Conservation (phyloP, 306 rosid species). For the Betula pendula region DNA sequence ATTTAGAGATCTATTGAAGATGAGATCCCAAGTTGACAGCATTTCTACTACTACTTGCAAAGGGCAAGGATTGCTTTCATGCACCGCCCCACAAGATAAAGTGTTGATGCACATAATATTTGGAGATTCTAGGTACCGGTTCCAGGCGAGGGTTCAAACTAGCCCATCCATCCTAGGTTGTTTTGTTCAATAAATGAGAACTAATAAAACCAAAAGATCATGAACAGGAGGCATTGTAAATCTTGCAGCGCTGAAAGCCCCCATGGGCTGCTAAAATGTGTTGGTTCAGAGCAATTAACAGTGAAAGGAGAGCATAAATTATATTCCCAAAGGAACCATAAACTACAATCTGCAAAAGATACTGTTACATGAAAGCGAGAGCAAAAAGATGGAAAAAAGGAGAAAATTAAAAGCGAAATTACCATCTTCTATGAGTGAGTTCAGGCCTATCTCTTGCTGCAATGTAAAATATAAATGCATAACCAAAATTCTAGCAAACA, state of each 20-base stretch:
- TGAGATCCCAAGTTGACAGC: neutral
- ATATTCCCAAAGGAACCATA: neutral
- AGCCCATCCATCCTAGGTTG: slow-evolving; percentile 2
- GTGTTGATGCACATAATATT: neutral
- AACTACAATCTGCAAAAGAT: neutral
- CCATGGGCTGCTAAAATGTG: slow-evolving; percentile 2
- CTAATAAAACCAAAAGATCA: neutral
- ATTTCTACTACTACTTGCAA: neutral
- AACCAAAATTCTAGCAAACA: too few relatives aligned
- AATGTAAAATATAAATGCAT: too few relatives aligned
- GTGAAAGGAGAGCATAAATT: neutral
- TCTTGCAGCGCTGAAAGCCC: neutral
- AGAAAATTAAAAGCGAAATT: neutral
- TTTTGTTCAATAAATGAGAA: neutral
- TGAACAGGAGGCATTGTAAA: neutral
- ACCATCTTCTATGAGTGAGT: too few relatives aligned
- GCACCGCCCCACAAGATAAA: neutral
- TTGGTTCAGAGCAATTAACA: neutral
- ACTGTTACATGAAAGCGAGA: neutral
- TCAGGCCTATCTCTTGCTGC: too few relatives aligned
- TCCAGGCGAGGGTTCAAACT: neutral
- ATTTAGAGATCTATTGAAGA: neutral
- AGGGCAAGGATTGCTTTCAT: neutral
- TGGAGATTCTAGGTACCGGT: neutral
- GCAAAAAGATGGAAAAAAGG: neutral